Evolutionary conservation across 345 rosid species (phyloP).

Genomic region (Zanthoxylum bungeanum): DNA sequence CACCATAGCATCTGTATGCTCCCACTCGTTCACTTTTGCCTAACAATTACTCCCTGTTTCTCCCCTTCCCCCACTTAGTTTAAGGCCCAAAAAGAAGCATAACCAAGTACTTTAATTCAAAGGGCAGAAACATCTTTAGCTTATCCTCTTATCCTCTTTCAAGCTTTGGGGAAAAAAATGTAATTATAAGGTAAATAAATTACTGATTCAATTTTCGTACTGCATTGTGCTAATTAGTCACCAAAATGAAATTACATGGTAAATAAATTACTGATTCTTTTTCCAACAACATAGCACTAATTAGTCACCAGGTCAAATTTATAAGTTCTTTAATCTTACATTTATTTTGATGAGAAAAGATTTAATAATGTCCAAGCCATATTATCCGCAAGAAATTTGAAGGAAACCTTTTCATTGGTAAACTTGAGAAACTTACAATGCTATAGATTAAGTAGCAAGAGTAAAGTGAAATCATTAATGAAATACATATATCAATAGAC

Average conservation of each 20-base stretch:
- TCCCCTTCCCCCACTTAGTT: not conserved
- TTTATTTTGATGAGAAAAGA: not conserved
- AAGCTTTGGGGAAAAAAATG: not conserved
- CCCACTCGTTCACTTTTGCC: not conserved
- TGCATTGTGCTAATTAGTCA: not conserved
- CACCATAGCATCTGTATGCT: not conserved
- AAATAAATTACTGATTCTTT: no score
- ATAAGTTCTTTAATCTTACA: not conserved
- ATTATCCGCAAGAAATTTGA: not conserved
- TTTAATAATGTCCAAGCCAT: not conserved
- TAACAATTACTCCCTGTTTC: not conserved
- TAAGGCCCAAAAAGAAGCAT: no score
- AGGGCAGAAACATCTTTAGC: not conserved
- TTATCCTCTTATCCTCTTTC: not conserved
- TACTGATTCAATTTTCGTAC: not conserved
- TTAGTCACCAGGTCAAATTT: not conserved
- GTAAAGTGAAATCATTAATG: conserved; percentile 3
- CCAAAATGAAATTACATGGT: no score
- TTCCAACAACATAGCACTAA: no score
- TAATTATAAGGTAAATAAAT: not conserved
- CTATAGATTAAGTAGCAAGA: not conserved
- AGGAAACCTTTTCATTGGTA: not conserved
- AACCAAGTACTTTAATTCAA: not conserved
- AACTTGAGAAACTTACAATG: not conserved
- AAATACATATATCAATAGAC: not conserved